These are phyloP conservation scores for Brassica nigra DNA, from an alignment of 345 rosid genomes.

Conservation along the genomic window DNA sequence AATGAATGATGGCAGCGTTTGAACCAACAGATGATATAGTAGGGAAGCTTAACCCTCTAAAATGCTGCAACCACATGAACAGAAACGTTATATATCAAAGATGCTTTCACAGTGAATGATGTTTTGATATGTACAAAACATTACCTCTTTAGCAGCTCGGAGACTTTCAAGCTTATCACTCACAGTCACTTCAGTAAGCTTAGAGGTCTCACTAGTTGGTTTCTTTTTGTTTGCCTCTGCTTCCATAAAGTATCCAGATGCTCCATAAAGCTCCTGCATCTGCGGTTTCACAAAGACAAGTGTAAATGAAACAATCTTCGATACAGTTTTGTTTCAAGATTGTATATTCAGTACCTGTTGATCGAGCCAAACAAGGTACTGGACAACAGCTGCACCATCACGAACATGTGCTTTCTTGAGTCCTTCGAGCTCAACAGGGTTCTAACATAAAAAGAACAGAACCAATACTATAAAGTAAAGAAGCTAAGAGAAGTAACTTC, in stretches of 20 bases:
- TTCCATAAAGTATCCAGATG: constrained; percentile 85
- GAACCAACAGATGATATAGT: constrained; percentile 95
- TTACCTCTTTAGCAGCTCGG: constrained; percentile 91
- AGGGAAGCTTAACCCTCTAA: constrained; percentile 94
- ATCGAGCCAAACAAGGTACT: constrained; percentile 91
- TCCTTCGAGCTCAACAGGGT: constrained; percentile 88
- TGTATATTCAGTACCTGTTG: constrained; percentile 53
- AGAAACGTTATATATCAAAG: neutral
- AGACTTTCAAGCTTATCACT: constrained; percentile 82
- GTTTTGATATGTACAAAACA: neutral
- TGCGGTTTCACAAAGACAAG: constrained; percentile 38
- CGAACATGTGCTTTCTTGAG: constrained; percentile 84
- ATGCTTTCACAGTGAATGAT: neutral
- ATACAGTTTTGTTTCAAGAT: neutral
- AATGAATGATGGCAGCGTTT: constrained; percentile 93
- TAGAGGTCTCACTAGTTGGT: constrained; percentile 56
- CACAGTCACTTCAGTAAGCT: constrained; percentile 73
- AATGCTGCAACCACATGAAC: constrained; percentile 61
- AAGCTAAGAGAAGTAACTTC: neutral
- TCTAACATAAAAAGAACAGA: constrained; percentile 43
- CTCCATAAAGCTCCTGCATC: constrained; percentile 95
- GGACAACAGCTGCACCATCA: constrained; percentile 99
- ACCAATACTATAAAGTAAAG: neutral
- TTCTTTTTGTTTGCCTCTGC: constrained; percentile 54
- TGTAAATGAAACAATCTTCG: neutral